phyloP scores from a whole-genome alignment of 176 grass and related monocot species.

The Oryza brachyantha region DNA sequence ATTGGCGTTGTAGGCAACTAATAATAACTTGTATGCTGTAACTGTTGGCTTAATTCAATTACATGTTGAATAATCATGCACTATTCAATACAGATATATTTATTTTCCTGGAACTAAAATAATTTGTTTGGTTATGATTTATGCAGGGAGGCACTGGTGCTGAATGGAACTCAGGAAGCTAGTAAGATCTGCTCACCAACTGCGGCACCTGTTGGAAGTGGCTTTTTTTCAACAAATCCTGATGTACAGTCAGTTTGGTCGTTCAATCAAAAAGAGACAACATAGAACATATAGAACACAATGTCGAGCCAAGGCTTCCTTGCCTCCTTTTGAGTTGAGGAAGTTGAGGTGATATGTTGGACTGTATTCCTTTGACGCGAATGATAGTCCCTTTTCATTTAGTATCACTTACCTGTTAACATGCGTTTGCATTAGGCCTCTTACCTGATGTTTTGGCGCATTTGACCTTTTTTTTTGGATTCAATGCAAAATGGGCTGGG shows the following conservation, averaged over 20 bases:
- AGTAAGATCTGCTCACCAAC: constrained; percentile 33
- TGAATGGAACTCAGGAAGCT: constrained; percentile 51
- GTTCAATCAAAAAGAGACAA: constrained; percentile 58
- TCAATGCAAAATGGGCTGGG: constrained; percentile 19
- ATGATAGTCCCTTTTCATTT: constrained; percentile 36
- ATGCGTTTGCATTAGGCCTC: constrained; percentile 20
- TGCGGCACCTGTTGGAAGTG: constrained; percentile 32
- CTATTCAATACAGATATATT: background rate
- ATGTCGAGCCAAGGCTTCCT: constrained; percentile 28
- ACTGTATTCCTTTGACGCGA: constrained; percentile 39
- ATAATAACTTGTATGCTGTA: background rate
- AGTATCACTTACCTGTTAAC: constrained; percentile 30
- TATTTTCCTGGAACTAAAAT: background rate
- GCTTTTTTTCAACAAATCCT: constrained; percentile 65
- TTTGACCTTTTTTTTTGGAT: constrained; percentile 9
- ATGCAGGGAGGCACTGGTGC: constrained; percentile 45
- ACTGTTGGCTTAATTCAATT: background rate
- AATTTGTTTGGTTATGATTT: constrained; percentile 8
- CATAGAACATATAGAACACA: constrained; percentile 42
- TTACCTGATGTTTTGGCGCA: constrained; percentile 11
- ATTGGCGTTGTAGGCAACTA: background rate
- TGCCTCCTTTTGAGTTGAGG: constrained; percentile 39
- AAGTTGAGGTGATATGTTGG: constrained; percentile 34
- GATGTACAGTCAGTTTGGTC: constrained; percentile 80
- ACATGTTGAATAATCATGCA: background rate